Percentiles rank a stretch among this genome's conserved stretches.
These are phyloP conservation scores for Coniochaeta sp. DNA, from an alignment of 2,329 filamentous ascomycete species.

Conservation along the genomic window DNA sequence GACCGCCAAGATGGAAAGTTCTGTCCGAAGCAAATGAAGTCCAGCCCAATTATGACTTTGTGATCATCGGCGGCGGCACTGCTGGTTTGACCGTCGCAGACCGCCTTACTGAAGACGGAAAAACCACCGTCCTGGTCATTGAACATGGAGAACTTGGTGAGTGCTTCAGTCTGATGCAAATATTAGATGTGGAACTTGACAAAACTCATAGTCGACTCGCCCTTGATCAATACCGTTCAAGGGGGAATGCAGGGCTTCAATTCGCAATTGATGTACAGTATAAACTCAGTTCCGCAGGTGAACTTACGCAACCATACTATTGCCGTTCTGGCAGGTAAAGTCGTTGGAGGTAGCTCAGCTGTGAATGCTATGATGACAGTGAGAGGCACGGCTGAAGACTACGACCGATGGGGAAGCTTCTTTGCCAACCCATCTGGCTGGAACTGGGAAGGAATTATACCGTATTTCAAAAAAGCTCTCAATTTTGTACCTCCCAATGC, in stretches of 20 bases:
- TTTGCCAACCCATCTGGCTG: slow-evolving; percentile 19
- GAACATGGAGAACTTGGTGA: slow-evolving; percentile 12
- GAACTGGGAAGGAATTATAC: slow-evolving; percentile 22
- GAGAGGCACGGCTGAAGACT: slow-evolving; percentile 22
- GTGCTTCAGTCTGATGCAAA: neutral
- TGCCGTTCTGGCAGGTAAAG: slow-evolving; percentile 15
- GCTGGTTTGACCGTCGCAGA: neutral
- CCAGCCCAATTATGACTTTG: neutral
- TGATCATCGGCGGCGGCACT: neutral
- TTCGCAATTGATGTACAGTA: slow-evolving; percentile 14
- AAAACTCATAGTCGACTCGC: slow-evolving; percentile 11
- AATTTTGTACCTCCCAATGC: slow-evolving; percentile 3
- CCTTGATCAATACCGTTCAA: slow-evolving; percentile 10
- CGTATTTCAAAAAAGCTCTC: slow-evolving; percentile 23
- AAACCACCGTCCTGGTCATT: slow-evolving; percentile 10
- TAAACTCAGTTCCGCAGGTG: slow-evolving; percentile 19
- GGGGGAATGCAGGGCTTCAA: slow-evolving; percentile 11
- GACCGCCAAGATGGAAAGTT: neutral
- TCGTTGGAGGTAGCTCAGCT: slow-evolving; percentile 28
- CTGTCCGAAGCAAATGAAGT: neutral
- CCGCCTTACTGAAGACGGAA: neutral
- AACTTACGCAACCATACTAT: slow-evolving; percentile 17
- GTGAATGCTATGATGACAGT: slow-evolving; percentile 28
- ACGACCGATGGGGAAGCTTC: slow-evolving; percentile 23
- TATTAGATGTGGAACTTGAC: neutral